Conservation (phyloP, 192 early-diverging fungal genomes). For the Coemansia sp. region DNA sequence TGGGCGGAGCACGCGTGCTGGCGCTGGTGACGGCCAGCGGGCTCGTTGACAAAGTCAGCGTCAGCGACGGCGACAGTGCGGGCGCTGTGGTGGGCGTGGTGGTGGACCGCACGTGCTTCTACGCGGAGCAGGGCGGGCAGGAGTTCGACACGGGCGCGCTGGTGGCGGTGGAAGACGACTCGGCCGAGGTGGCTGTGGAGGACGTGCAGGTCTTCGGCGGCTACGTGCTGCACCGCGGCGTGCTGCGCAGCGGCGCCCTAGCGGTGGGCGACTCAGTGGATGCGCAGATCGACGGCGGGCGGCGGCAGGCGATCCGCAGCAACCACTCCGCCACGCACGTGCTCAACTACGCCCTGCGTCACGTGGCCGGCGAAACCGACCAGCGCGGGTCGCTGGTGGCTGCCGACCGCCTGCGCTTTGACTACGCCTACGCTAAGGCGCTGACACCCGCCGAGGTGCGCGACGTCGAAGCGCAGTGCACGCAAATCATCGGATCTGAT, state of each 20-base stretch:
- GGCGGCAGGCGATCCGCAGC: slow-evolving; percentile 87
- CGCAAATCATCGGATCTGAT: slow-evolving; percentile 75
- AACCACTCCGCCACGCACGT: slow-evolving; percentile 98
- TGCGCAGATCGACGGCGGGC: slow-evolving; percentile 83
- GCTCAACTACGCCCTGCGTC: slow-evolving; percentile 91
- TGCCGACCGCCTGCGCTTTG: slow-evolving; percentile 95
- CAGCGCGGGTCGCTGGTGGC: slow-evolving; percentile 97
- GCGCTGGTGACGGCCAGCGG: slow-evolving; percentile 62
- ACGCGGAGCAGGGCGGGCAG: slow-evolving; percentile 97
- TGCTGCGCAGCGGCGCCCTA: slow-evolving; percentile 85
- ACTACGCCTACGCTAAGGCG: slow-evolving; percentile 80
- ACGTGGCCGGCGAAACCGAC: slow-evolving; percentile 71
- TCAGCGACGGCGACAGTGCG: background rate
- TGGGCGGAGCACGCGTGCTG: slow-evolving; percentile 70
- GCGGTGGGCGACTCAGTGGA: slow-evolving; percentile 68
- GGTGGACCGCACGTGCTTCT: slow-evolving; percentile 95
- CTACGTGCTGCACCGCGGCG: slow-evolving; percentile 94
- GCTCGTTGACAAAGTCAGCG: slow-evolving; percentile 13
- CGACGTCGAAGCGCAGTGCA: slow-evolving; percentile 76
- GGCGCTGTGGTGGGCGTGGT: slow-evolving; percentile 87
- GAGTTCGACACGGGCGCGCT: slow-evolving; percentile 89
- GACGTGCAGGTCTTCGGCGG: slow-evolving; percentile 92
- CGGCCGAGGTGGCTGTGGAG: slow-evolving; percentile 88
- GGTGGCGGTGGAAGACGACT: slow-evolving; percentile 71
- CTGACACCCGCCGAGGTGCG: slow-evolving; percentile 68